Evolutionary conservation across 2,329 filamentous ascomycete species (phyloP).

Genomic region (Exophiala phaeomuriformis): DNA sequence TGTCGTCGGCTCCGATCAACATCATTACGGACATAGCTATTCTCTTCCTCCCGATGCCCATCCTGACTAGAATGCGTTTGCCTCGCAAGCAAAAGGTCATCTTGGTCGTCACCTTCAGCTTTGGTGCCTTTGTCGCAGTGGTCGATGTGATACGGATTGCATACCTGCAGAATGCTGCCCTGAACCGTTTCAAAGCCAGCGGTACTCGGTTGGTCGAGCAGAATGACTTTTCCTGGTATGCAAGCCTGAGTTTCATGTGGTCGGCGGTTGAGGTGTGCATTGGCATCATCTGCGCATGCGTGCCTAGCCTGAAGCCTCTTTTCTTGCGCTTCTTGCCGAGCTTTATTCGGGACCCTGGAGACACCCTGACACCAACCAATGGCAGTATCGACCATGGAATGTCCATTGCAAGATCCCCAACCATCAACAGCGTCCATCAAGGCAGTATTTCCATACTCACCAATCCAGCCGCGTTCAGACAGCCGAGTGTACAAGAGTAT

Average conservation of each 20-base stretch:
- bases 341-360: slow-evolving; percentile 46
- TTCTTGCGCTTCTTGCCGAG: slow-evolving; percentile 56
- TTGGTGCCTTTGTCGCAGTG: slow-evolving; percentile 79
- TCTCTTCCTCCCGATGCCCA: slow-evolving; percentile 77
- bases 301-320: slow-evolving; percentile 85
- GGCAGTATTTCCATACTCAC: slow-evolving; percentile 21
- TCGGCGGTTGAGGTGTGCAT: slow-evolving; percentile 85
- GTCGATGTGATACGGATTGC: slow-evolving; percentile 86
- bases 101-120: slow-evolving; percentile 73
- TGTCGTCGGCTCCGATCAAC: slow-evolving; percentile 77
- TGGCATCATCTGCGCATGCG: slow-evolving; percentile 81
- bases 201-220: slow-evolving; percentile 28
- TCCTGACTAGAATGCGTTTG: slow-evolving; percentile 77
- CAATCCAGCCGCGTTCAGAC: slow-evolving; percentile 26
- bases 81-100: slow-evolving; percentile 83
- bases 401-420: slow-evolving; percentile 1
- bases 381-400: slow-evolving; percentile 22
- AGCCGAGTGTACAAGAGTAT: slow-evolving; percentile 21
- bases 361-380: slow-evolving; percentile 18
- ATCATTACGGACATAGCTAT: slow-evolving; percentile 86
- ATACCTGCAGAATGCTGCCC: slow-evolving; percentile 69
- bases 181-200: slow-evolving; percentile 38
- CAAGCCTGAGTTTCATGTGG: slow-evolving; percentile 85
- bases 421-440: not conserved
- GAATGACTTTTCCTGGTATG: slow-evolving; percentile 60